A percentile compares a stretch with the other conserved stretches of the same genome.
Conservation (phyloP, 345 rosid species). For the Eucalyptus marginata region DNA sequence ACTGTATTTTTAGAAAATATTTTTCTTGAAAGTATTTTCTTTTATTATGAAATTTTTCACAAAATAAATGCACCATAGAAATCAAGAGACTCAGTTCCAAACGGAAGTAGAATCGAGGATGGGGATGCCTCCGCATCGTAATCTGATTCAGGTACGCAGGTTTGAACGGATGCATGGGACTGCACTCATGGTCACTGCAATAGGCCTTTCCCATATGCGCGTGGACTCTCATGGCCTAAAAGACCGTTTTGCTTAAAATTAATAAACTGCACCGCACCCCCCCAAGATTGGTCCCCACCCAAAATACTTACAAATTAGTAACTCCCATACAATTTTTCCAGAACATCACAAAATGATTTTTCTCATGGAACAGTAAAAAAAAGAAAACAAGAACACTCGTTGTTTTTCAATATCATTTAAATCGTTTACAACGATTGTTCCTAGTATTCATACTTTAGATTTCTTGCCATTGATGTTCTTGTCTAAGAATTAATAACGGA, state of each 20-base stretch:
- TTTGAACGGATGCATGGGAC: neutral
- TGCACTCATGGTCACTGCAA: neutral
- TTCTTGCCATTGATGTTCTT: neutral
- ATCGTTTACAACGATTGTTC: rapidly evolving
- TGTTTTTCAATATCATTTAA: neutral
- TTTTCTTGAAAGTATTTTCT: rapidly evolving
- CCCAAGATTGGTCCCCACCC: too few species aligned
- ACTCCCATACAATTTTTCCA: neutral
- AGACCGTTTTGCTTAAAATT: neutral
- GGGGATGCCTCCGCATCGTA: neutral
- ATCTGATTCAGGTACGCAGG: neutral
- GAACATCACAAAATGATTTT: neutral
- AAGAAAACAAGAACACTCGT: neutral
- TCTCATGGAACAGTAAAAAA: neutral
- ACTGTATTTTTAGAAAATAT: too few species aligned
- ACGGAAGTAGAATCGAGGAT: neutral
- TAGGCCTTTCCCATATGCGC: neutral
- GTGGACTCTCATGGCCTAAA: neutral
- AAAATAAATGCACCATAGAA: too few species aligned
- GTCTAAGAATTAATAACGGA: neutral
- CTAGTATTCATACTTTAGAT: neutral
- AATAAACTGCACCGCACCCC: neutral
- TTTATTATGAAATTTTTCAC: too few species aligned
- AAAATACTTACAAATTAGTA: too few species aligned
- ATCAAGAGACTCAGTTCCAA: neutral